Percentiles rank a stretch among this genome's conserved stretches.
Conservation (phyloP, 1,139 yeast species). For the Yamadazyma sp. region DNA sequence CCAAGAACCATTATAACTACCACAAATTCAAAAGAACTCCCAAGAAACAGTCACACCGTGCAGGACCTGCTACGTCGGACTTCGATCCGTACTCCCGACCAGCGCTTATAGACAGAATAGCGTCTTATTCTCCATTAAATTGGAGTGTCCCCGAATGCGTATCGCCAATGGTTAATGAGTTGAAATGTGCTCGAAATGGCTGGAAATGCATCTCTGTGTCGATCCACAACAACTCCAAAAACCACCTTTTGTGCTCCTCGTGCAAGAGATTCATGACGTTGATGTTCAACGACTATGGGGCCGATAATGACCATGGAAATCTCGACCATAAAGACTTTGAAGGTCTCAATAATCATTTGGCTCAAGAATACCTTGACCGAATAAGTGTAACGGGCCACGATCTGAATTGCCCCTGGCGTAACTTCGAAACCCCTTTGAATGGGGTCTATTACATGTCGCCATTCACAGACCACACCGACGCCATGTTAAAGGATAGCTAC, state of each 20-base stretch:
- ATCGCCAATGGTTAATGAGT: conserved; percentile 24
- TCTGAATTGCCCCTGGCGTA: conserved; percentile 37
- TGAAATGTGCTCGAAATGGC: conserved; percentile 42
- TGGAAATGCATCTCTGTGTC: conserved; percentile 40
- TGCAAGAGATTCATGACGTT: conserved; percentile 33
- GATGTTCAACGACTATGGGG: conserved; percentile 21
- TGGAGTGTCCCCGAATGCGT: conserved; percentile 31
- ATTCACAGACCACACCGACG: conserved; percentile 31
- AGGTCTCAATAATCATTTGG: conserved; percentile 25
- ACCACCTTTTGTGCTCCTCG: conserved; percentile 34
- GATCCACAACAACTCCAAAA: conserved; percentile 22
- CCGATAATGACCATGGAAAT: conserved; percentile 10
- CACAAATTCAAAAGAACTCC: conserved; percentile 28
- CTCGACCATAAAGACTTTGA: conserved; percentile 24
- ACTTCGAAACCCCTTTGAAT: conserved; percentile 34
- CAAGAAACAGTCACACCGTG: conserved; percentile 12
- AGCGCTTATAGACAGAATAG: conserved; percentile 27
- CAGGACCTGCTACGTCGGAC: conserved; percentile 15
- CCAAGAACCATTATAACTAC: conserved; percentile 37
- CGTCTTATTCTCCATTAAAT: conserved; percentile 33
- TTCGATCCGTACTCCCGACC: conserved; percentile 38
- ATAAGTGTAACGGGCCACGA: conserved; percentile 29
- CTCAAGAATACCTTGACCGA: conserved; percentile 24
- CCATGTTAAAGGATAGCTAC: conserved; percentile 27
- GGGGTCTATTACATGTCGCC: conserved; percentile 41